Base-by-base conservation (phyloP, 2,329 filamentous ascomycete genomes). In the Xylariaceae sp. region DNA sequence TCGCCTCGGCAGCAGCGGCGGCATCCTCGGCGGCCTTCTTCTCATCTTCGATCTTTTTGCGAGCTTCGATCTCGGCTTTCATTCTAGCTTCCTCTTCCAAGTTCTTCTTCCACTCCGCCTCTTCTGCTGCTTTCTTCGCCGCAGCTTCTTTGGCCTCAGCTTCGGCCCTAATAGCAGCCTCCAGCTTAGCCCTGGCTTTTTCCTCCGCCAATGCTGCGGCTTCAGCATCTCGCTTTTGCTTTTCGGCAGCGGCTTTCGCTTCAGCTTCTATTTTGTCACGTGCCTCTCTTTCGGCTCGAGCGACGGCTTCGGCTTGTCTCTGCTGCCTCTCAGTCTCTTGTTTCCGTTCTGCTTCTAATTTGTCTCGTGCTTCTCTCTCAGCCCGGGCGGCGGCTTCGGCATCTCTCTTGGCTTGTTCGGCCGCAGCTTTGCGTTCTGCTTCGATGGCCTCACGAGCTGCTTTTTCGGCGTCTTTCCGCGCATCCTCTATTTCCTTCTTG, bases 141-240 rank as follows among this genome's bases (percentile, higher is more conserved):
- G 58, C 59, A 2, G 58, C 62, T 12, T 48, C 62, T 36, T 58
- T 61, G 0, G 63, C 63, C 9, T 54, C 57, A 12, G 44, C 47
- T 42, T 59, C 55, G 14, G 53, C 53, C 38, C 43, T 72, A 32
- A 75, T 60, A 11, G 71, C 72, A 15, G 68, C 68, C 43, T 75
- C 72, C 30, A 76, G 56, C 32, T 68, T 69, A 17, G 48, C 48
- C 44, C 58, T 58, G 14, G 75, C 73, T 38, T 75, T 74, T 19
- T 76, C 73, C 52, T 82, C 76, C 10, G 77, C 78, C 1, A 72
- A 68, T 19, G 65, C 69, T 47, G 75, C 74, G 4, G 71, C 69
- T 43, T 73, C 68, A 9, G 73, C 74, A 4, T 71, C 70, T 56
- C 54, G 74, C 39, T 74, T 75, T 55, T 67, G 69, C 59, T 32